These are phyloP conservation scores for Warburgia ugandensis DNA, from an alignment of 164 flowering plant genomes.

Conservation along the genomic window DNA sequence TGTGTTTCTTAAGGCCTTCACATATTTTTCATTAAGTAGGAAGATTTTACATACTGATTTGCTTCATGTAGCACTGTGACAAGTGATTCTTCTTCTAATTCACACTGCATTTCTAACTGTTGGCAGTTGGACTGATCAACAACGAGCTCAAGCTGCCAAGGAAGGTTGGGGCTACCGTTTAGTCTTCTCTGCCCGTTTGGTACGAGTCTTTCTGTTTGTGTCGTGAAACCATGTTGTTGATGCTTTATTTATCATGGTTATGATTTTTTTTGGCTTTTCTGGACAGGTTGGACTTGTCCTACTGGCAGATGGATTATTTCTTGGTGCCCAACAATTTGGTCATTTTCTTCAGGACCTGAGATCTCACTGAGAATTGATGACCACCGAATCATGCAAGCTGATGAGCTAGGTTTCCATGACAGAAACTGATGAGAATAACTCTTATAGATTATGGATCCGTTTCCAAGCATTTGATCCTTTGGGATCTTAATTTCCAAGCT, in stretches of 20 bases:
- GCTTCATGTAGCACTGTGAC: too few species aligned
- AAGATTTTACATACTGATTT: too few species aligned
- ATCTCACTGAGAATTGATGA: conserved; percentile 17
- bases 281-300: conserved; percentile 68
- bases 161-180: conserved; percentile 86
- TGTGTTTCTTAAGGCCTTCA: too few species aligned
- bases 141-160: conserved; percentile 76
- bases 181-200: conserved; percentile 82
- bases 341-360: conserved; percentile 26
- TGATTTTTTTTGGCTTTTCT: neutral
- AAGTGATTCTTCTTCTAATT: too few species aligned
- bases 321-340: conserved; percentile 70
- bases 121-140: conserved; percentile 95
- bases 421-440: too few species aligned
- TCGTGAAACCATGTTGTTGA: neutral
- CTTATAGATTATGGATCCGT: too few species aligned
- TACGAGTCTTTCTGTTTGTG: conserved; percentile 17
- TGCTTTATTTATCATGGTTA: neutral
- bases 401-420: too few species aligned
- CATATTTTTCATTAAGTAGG: too few species aligned
- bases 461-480: too few species aligned
- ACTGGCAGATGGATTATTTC: conserved; percentile 68
- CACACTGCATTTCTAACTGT: neutral
- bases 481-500: too few species aligned
- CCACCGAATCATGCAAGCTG: too few species aligned